Evolutionary conservation across 805 yeast genomes (phyloP).

Genomic region (Candida golubevii): DNA sequence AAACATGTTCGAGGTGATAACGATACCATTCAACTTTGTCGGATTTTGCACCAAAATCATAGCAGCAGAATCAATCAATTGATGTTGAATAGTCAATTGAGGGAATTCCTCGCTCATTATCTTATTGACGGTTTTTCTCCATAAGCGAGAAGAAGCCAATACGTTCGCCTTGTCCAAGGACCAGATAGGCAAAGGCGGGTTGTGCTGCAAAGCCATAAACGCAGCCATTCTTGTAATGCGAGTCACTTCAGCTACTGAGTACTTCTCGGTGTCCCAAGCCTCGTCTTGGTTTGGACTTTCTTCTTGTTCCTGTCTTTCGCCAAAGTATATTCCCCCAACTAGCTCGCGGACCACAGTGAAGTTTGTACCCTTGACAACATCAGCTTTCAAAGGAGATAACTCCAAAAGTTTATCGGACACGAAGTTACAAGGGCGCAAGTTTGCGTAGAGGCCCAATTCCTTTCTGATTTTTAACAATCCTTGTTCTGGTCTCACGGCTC

Average conservation of each 20-base stretch:
- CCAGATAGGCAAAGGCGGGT: conserved; percentile 95
- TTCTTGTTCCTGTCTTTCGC: conserved; percentile 90
- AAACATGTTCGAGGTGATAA: conserved; percentile 93
- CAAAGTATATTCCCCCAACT: conserved; percentile 97
- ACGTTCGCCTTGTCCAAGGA: conserved; percentile 97
- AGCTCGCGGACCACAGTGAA: conserved; percentile 92
- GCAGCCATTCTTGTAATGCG: conserved; percentile 99
- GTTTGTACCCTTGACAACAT: conserved; percentile 85
- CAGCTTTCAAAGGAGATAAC: conserved; percentile 82
- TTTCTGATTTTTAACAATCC: conserved; percentile 92
- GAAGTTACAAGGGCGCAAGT: conserved; percentile 94
- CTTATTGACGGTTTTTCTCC: conserved; percentile 91
- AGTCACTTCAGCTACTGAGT: conserved; percentile 87
- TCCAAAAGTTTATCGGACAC: conserved; percentile 79
- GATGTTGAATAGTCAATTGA: conserved; percentile 80
- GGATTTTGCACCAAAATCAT: conserved; percentile 95
- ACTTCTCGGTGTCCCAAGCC: conserved; percentile 93
- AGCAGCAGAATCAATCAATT: conserved; percentile 97
- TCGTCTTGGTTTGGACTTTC: conserved; percentile 58
- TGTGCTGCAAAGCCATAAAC: conserved; percentile 85
- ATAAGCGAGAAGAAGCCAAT: conserved; percentile 89
- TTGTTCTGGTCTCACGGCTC: conserved; percentile 94
- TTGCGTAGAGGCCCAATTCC: conserved; percentile 90
- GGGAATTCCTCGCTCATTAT: conserved; percentile 89
- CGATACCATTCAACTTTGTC: conserved; percentile 84